These are phyloP conservation scores for Penicillium subrubescens DNA, from an alignment of 495 filamentous ascomycete genomes.

Conservation along the genomic window DNA sequence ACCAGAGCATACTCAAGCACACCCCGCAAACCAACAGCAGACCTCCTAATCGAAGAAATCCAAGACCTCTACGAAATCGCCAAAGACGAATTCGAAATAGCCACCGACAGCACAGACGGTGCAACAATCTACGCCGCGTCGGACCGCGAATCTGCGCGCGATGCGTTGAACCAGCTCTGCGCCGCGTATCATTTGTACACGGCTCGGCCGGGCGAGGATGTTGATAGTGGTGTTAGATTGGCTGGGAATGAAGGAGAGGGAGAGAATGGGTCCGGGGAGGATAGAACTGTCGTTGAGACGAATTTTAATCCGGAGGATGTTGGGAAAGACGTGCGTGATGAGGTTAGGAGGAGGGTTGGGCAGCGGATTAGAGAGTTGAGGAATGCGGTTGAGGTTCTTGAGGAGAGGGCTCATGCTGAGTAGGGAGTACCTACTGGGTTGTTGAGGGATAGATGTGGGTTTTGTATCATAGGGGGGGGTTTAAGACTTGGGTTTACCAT, in stretches of 20 bases:
- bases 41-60: conserved; percentile 45
- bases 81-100: conserved; percentile 53
- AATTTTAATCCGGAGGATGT: conserved; percentile 38
- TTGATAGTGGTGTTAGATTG: neutral
- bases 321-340: conserved; percentile 29
- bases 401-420: conserved; percentile 43
- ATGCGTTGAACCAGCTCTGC: conserved; percentile 43
- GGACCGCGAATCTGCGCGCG: conserved; percentile 47
- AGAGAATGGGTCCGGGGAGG: conserved; percentile 6
- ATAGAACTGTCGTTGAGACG: conserved; percentile 31
- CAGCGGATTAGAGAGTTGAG: conserved; percentile 46
- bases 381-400: conserved; percentile 44
- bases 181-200: conserved; percentile 43
- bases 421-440: conserved; percentile 5
- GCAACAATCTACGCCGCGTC: conserved; percentile 51
- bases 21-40: conserved; percentile 30
- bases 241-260: neutral
- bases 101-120: conserved; percentile 45
- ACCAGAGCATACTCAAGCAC: conserved; percentile 2
- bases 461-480: neutral
- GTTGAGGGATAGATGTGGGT: neutral
- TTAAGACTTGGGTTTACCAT: neutral
- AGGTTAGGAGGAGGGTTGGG: conserved; percentile 44
- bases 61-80: conserved; percentile 48
- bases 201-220: conserved; percentile 14